Evolutionary conservation across 192 early-diverging fungal genomes (phyloP).

Genomic region (Rhizoclosmatium sp.): DNA sequence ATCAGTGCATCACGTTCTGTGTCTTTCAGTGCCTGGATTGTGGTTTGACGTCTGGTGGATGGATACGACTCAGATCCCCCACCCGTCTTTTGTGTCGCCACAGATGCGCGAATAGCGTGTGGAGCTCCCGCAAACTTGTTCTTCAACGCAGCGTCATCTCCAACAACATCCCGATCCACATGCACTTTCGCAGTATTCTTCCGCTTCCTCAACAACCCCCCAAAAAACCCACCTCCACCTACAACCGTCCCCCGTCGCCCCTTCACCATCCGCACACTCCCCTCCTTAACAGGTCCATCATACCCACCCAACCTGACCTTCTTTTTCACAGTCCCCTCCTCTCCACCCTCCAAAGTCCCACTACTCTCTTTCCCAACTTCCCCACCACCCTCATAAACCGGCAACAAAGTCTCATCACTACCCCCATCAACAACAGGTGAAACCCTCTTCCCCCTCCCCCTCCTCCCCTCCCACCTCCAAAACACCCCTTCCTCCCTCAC

Average conservation of each 20-base stretch:
- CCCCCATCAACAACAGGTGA: not conserved
- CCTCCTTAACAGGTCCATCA: constrained; percentile 26
- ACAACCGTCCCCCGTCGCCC: too few relatives aligned
- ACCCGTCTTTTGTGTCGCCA: too few relatives aligned
- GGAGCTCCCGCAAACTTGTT: not conserved
- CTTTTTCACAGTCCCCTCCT: not conserved
- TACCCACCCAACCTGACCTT: constrained; percentile 13
- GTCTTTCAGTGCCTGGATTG: too few relatives aligned
- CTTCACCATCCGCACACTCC: not conserved
- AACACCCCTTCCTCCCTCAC: not conserved
- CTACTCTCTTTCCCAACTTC: not conserved
- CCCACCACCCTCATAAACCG: not conserved
- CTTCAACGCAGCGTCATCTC: not conserved
- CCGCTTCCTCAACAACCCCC: not conserved
- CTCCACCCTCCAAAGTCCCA: not conserved
- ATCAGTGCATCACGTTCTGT: not conserved
- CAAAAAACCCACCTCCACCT: not conserved
- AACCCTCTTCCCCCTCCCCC: not conserved
- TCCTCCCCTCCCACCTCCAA: not conserved
- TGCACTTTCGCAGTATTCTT: not conserved
- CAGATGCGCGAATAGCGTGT: not conserved
- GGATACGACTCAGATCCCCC: too few relatives aligned
- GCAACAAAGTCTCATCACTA: constrained; percentile 14
- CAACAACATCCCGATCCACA: not conserved
- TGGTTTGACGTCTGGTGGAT: too few relatives aligned